Evolutionary conservation across 305 asterid genomes (phyloP), one percentile per base, ranked within the genome.

Genomic region (Withania somnifera): DNA sequence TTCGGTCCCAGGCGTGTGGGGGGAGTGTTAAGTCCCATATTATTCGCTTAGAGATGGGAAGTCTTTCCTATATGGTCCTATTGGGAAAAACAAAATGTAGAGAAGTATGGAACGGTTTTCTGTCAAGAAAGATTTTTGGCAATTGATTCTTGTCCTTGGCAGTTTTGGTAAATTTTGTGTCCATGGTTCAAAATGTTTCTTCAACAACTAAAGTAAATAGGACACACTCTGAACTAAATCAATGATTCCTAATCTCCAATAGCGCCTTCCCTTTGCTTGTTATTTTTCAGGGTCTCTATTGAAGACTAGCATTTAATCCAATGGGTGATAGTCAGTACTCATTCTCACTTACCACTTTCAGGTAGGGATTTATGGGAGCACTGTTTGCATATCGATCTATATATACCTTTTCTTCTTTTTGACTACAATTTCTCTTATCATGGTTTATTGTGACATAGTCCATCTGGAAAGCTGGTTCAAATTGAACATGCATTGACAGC

Each of bases 301-400:
- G 80, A 75, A 75, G 61, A 50, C 6, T 47, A 75, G 80, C 61
- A 75, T 75, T 50, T 75, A 75, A 84, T 56, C 66, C 86, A 77
- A 94, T 94, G 98, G 98, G 98, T 81, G 98, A 94, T 79, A 94
- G 98, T 84, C 98, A 96, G 86, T 96, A 94, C 86, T 96, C 99
- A 56, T 96, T 96, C 91, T 94, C 98, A 22, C 98, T 96, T 81
- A 96, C 98, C 84, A 96, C 99, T 58, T 96, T 96, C 93, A 96
- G 98, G 99, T 96, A 86, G 78, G 80, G 1, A 26, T 17, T 69
- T 28, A 45, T 82, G 52, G 54, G 24, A 75, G 58, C 36, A 24
- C 56, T 14, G 22, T 14, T 24, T 50, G 79, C n/a, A 75, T 26
- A 28, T 28, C 61, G 1, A 51, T 50, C n/a, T 75, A 28, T 26